These are phyloP conservation scores for Didymella lethalis DNA, from an alignment of 2,329 filamentous ascomycete species.

Conservation along the genomic window DNA sequence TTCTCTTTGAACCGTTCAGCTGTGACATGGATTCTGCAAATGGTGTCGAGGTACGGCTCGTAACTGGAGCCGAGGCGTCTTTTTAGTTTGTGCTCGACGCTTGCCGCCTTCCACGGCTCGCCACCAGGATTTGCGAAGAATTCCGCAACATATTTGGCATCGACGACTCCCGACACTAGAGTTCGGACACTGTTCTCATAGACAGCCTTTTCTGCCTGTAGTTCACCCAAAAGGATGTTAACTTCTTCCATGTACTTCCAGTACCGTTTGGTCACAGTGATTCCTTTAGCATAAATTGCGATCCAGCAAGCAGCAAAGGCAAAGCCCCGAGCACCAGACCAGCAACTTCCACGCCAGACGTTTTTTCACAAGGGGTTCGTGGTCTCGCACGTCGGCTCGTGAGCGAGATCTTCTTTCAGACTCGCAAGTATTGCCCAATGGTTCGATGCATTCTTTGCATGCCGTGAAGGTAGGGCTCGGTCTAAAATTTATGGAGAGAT, in stretches of 20 bases:
- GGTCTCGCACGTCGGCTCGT: too few relatives aligned
- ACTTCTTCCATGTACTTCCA: slow-evolving; percentile 35
- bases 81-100: slow-evolving; percentile 2
- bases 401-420: neutral
- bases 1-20: neutral
- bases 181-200: slow-evolving; percentile 10
- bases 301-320: slow-evolving; percentile 45
- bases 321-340: slow-evolving; percentile 43
- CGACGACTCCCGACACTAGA: slow-evolving; percentile 1
- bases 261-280: slow-evolving; percentile 39
- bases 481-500: too few relatives aligned
- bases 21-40: neutral
- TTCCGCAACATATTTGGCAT: slow-evolving; percentile 1
- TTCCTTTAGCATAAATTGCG: slow-evolving; percentile 46
- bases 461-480: neutral
- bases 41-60: neutral
- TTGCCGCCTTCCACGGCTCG: neutral
- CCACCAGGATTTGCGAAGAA: slow-evolving; percentile 11
- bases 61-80: slow-evolving; percentile 7
- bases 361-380: neutral
- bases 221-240: slow-evolving; percentile 28
- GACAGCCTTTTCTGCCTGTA: slow-evolving; percentile 18
- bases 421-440: neutral
- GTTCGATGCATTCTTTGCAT: neutral
- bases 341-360: slow-evolving; percentile 33